A percentile compares a stretch with the other conserved stretches of the same genome.
These are phyloP conservation scores for Claviceps spartinae DNA, from an alignment of 2,329 filamentous ascomycete genomes.

Conservation along the genomic window DNA sequence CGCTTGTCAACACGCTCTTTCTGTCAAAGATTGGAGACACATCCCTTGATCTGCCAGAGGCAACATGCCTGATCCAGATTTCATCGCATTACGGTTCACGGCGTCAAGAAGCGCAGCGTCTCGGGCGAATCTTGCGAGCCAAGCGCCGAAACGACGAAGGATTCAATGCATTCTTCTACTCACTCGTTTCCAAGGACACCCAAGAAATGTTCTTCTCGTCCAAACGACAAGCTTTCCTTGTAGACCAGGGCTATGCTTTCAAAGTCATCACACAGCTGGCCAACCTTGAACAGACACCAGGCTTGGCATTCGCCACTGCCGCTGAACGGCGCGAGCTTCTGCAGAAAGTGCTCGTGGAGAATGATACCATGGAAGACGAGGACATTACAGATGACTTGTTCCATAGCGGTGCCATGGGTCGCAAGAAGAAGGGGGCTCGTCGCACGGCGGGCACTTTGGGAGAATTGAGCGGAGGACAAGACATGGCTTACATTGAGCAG, in stretches of 20 bases:
- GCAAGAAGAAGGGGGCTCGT: conserved; percentile 44
- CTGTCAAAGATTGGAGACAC: conserved; percentile 96
- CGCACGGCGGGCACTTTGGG: conserved; percentile 75
- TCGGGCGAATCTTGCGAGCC: conserved; percentile 85
- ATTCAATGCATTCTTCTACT: conserved; percentile 99
- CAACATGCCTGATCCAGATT: conserved; percentile 92
- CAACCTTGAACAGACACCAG: conserved; percentile 73
- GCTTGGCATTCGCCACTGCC: conserved; percentile 66
- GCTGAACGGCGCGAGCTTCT: conserved; percentile 74
- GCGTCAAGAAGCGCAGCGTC: conserved; percentile 85
- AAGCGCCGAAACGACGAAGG: conserved; percentile 95
- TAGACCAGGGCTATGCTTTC: conserved; percentile 97
- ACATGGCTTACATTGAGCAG: conserved; percentile 92
- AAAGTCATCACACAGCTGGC: conserved; percentile 95
- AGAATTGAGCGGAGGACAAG: conserved; percentile 79
- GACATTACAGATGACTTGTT: conserved; percentile 38
- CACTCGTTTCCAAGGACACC: conserved; percentile 90
- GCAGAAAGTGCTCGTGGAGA: conserved; percentile 78
- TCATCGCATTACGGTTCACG: conserved; percentile 95
- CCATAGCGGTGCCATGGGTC: conserved; percentile 30
- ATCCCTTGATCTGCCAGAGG: conserved; percentile 91
- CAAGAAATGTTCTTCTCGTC: conserved; percentile 97
- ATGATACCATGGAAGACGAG: conserved; percentile 63
- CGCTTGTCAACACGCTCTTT: conserved; percentile 82
- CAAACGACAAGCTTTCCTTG: conserved; percentile 90